Percentiles rank a stretch among this genome's conserved stretches.
These are phyloP conservation scores for Solanum sitiens DNA, from an alignment of 257 asterid species.

Conservation along the genomic window DNA sequence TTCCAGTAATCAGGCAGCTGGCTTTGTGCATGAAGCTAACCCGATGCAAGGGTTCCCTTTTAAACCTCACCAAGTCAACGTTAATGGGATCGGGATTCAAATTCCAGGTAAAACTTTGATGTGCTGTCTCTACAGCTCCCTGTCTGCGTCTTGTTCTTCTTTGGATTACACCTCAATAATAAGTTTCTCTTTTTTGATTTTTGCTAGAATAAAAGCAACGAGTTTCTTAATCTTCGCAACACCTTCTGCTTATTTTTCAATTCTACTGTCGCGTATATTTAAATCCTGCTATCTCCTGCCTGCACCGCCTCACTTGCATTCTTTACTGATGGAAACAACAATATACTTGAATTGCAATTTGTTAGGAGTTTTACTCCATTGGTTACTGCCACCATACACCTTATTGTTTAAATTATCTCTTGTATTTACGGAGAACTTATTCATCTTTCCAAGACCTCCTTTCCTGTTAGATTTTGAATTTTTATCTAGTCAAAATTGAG, in stretches of 20 bases:
- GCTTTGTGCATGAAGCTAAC: slow-evolving; percentile 42
- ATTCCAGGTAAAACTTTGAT: slow-evolving; percentile 38
- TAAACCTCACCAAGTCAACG: slow-evolving; percentile 37
- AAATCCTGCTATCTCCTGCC: neutral
- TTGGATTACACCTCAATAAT: neutral
- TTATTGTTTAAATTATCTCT: neutral
- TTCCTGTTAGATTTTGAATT: neutral
- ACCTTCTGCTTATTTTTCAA: neutral
- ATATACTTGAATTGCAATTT: neutral
- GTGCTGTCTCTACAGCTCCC: neutral
- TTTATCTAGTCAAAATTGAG: neutral
- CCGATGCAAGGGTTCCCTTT: slow-evolving; percentile 50
- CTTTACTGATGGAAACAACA: neutral
- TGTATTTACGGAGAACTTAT: neutral
- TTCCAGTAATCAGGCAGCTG: slow-evolving; percentile 41
- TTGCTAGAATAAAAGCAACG: neutral
- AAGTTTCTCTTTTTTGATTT: neutral
- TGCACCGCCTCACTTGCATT: neutral
- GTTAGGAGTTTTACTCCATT: neutral
- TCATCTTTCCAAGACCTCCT: neutral
- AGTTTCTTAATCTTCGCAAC: neutral
- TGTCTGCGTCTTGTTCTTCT: neutral
- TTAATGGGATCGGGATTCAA: slow-evolving; percentile 41
- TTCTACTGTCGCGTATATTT: neutral
- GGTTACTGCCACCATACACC: neutral